Evolutionary conservation across 441 rosid species (phyloP).

Genomic region (Brassica balearica): DNA sequence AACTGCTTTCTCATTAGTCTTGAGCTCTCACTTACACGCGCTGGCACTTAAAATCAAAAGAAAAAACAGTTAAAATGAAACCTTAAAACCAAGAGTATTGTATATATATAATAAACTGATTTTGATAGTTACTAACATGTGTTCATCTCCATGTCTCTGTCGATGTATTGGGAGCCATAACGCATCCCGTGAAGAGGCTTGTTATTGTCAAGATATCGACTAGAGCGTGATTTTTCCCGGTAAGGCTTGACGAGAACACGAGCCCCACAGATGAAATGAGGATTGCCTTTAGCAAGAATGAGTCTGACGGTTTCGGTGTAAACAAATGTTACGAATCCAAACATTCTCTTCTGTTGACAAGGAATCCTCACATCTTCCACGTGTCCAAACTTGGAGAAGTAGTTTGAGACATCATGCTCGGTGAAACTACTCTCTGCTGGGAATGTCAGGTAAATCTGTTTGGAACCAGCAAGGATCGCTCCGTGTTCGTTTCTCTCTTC

Average conservation of each 20-base stretch:
- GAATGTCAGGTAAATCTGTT: conserved; percentile 91
- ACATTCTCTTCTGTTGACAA: conserved; percentile 91
- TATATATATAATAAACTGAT: not conserved
- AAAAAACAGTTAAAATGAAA: conserved; percentile 7
- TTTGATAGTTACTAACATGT: conserved; percentile 51
- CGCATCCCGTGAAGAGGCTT: conserved; percentile 59
- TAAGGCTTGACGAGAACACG: conserved; percentile 97
- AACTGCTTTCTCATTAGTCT: conserved; percentile 56
- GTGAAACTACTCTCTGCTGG: conserved; percentile 92
- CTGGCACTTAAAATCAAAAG: conserved; percentile 44
- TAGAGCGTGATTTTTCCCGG: conserved; percentile 79
- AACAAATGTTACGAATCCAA: conserved; percentile 92
- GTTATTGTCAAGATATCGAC: conserved; percentile 64
- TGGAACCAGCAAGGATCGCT: conserved; percentile 67
- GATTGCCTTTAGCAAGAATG: conserved; percentile 82
- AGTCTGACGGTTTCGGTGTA: conserved; percentile 67
- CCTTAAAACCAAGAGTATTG: not conserved
- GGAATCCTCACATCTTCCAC: conserved; percentile 98
- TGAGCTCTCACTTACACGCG: conserved; percentile 51
- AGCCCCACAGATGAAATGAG: conserved; percentile 89
- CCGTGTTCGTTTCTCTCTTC: conserved; percentile 69
- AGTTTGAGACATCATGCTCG: conserved; percentile 83
- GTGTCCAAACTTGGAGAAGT: conserved; percentile 83
- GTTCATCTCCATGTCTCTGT: conserved; percentile 70
- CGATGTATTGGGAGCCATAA: conserved; percentile 52